These are phyloP conservation scores for Aureobasidium sp. DNA, from an alignment of 2,329 filamentous ascomycete genomes.

Conservation along the genomic window DNA sequence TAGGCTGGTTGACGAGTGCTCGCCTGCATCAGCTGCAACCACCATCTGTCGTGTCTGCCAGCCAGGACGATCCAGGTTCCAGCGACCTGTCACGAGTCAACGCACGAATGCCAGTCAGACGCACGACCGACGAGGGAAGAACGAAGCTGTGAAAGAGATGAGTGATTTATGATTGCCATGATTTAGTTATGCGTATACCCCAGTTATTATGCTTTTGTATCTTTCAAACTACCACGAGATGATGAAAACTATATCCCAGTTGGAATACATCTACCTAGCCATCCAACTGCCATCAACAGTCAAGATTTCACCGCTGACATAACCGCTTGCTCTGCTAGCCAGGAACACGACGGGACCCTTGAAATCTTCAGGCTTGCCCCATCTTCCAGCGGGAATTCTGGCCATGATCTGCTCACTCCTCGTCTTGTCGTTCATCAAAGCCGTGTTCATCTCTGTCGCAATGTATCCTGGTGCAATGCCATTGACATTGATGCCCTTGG, in stretches of 20 bases:
- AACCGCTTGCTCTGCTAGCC: slow-evolving; percentile 67
- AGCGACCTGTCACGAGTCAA: slow-evolving; percentile 14
- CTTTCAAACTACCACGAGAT: no score
- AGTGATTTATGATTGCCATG: slow-evolving; percentile 10
- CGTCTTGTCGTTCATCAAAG: slow-evolving; percentile 64
- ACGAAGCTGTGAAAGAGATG: slow-evolving; percentile 29
- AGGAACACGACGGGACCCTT: slow-evolving; percentile 75
- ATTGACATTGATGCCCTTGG: slow-evolving; percentile 75
- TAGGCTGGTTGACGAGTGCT: slow-evolving; percentile 56
- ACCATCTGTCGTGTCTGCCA: slow-evolving; percentile 17
- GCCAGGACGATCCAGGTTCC: slow-evolving; percentile 7
- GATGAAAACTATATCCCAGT: no score
- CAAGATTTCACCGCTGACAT: slow-evolving; percentile 75
- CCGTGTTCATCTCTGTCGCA: slow-evolving; percentile 88
- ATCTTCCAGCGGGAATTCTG: slow-evolving; percentile 75
- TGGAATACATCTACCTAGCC: slow-evolving; percentile 18
- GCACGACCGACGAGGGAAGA: slow-evolving; percentile 31
- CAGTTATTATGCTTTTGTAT: no score
- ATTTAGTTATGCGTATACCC: slow-evolving; percentile 1
- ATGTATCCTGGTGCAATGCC: slow-evolving; percentile 87
- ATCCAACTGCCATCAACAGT: slow-evolving; percentile 78
- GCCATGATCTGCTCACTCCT: slow-evolving; percentile 67
- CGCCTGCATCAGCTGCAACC: slow-evolving; percentile 40
- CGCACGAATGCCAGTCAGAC: slow-evolving; percentile 22
- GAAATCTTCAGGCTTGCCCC: slow-evolving; percentile 81